phyloP scores from a whole-genome alignment of 2,329 filamentous ascomycete species.

The Nectriaceae sp. region DNA sequence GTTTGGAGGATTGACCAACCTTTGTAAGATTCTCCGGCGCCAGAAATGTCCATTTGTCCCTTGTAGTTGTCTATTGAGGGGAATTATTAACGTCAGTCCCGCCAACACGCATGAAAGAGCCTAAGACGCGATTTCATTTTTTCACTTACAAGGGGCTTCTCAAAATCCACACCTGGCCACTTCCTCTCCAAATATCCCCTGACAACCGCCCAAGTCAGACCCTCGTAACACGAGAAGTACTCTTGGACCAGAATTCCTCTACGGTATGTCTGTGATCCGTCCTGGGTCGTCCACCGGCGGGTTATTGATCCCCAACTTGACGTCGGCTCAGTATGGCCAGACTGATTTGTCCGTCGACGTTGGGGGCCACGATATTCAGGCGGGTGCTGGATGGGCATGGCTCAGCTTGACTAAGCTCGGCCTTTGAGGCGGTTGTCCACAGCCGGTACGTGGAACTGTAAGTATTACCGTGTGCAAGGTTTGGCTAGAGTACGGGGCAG shows the following conservation, averaged over 20 bases:
- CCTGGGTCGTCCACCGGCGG: background rate
- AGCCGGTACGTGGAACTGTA: background rate
- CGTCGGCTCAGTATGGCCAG: background rate
- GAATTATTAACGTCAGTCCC: too few relatives aligned
- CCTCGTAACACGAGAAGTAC: background rate
- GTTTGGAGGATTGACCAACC: background rate
- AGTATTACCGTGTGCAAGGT: too few relatives aligned
- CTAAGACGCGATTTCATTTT: background rate
- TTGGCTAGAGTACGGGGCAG: background rate
- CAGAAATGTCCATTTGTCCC: background rate
- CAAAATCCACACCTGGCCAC: background rate
- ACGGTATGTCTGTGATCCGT: background rate
- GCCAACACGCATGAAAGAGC: too few relatives aligned
- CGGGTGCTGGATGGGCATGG: background rate
- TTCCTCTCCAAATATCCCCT: background rate
- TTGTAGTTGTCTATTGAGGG: too few relatives aligned
- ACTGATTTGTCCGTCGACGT: background rate
- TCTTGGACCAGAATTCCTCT: background rate
- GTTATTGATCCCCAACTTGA: background rate
- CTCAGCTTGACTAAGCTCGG: background rate
- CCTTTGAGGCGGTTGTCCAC: background rate
- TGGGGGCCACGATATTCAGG: background rate
- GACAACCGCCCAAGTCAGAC: background rate
- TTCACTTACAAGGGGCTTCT: background rate
- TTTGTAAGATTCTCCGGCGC: background rate